These are phyloP conservation scores for Theileria equi DNA, from an alignment of 169 alveolate genomes.

Conservation along the genomic window DNA sequence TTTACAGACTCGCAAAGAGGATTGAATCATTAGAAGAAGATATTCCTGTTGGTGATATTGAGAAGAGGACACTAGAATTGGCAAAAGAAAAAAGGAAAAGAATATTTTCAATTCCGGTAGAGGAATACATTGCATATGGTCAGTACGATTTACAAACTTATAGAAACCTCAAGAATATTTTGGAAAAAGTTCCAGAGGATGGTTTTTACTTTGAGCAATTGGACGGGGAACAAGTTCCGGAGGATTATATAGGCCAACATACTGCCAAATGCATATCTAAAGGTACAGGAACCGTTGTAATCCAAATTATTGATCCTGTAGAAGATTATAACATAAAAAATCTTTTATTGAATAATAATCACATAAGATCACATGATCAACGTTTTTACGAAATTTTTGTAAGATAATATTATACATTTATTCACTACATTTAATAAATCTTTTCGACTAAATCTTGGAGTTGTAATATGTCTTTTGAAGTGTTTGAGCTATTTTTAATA, in stretches of 20 bases:
- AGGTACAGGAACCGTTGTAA: slow-evolving; percentile 6
- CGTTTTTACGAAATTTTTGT: slow-evolving; percentile 8
- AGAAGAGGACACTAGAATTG: slow-evolving; percentile 13
- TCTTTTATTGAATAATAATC: slow-evolving; percentile 9
- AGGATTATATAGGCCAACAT: slow-evolving; percentile 18
- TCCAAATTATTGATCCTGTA: slow-evolving; percentile 64
- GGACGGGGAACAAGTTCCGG: slow-evolving; percentile 45
- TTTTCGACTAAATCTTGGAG: slow-evolving; percentile 16
- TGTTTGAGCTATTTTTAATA: too few species aligned
- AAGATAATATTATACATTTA: not conserved
- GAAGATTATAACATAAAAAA: slow-evolving; percentile 14
- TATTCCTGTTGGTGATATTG: slow-evolving; percentile 16
- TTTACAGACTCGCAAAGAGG: slow-evolving; percentile 40
- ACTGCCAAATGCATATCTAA: slow-evolving; percentile 29
- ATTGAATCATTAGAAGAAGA: slow-evolving; percentile 10
- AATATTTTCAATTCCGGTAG: slow-evolving; percentile 14
- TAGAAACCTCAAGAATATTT: slow-evolving; percentile 18
- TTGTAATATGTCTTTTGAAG: not conserved
- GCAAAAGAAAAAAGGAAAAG: slow-evolving; percentile 16
- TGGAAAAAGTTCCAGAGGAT: slow-evolving; percentile 41
- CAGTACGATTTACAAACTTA: slow-evolving; percentile 19
- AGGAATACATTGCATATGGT: slow-evolving; percentile 20
- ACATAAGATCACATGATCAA: slow-evolving; percentile 20
- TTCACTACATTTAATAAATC: too few species aligned
- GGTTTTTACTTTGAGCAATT: slow-evolving; percentile 58